phyloP scores from a whole-genome alignment of 2,329 filamentous ascomycete species.

The Alternaria metachromatica region DNA sequence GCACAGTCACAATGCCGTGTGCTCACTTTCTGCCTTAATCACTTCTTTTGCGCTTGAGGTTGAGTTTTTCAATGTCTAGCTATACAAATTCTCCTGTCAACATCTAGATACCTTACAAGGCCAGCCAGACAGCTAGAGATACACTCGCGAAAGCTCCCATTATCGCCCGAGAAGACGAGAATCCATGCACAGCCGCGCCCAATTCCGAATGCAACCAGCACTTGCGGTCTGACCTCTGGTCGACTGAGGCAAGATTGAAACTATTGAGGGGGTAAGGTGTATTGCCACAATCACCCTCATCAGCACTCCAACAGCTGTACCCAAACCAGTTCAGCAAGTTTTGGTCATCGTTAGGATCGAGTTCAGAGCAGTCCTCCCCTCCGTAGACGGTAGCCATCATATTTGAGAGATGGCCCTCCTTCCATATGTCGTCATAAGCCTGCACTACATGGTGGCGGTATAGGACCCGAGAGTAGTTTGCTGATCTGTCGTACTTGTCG shows the following conservation, averaged over 20 bases:
- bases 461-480: background rate
- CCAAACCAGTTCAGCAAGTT: background rate
- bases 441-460: background rate
- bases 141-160: background rate
- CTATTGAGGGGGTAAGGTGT: background rate
- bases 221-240: background rate
- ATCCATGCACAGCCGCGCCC: background rate
- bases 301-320: background rate
- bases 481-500: background rate
- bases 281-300: background rate
- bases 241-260: background rate
- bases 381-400: background rate
- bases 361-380: background rate
- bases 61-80: background rate
- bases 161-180: background rate
- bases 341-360: background rate
- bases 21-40: background rate
- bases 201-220: background rate
- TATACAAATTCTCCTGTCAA: background rate
- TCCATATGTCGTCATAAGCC: background rate
- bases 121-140: background rate
- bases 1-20: background rate
- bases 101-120: background rate
- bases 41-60: background rate
- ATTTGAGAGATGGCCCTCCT: background rate